phyloP scores from a whole-genome alignment of 768 basidiomycete genomes.

The Lactarius indigo region DNA sequence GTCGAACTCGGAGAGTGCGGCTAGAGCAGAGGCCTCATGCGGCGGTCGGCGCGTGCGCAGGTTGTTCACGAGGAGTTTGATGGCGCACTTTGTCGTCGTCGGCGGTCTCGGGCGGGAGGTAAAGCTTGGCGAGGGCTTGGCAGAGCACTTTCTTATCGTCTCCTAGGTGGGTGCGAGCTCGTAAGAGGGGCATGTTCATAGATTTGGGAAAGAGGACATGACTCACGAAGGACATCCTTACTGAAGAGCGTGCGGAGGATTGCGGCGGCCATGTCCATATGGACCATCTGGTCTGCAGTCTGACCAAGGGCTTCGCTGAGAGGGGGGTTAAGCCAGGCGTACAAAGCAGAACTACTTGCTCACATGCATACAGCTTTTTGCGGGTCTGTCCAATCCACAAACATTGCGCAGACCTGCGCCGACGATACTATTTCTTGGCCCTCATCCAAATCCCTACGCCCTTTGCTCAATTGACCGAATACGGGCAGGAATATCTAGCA shows the following conservation, averaged over 20 bases:
- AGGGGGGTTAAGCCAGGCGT: conserved; percentile 3
- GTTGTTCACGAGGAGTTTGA: conserved; percentile 60
- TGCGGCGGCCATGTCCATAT: conserved; percentile 54
- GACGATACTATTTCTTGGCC: conserved; percentile 71
- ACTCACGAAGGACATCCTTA: conserved; percentile 52
- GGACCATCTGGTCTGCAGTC: conserved; percentile 40
- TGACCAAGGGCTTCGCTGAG: conserved; percentile 42
- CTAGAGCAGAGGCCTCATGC: conserved; percentile 56
- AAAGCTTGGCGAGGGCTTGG: conserved; percentile 46
- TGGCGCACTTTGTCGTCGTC: conserved; percentile 56
- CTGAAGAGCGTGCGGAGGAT: conserved; percentile 49
- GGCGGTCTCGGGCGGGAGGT: conserved; percentile 68
- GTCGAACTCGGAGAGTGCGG: conserved; percentile 72
- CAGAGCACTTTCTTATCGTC: conserved; percentile 47
- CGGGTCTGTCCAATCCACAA: conserved; percentile 88
- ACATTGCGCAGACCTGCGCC: conserved; percentile 72
- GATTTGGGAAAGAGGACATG: too few relatives aligned
- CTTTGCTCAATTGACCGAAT: conserved; percentile 54
- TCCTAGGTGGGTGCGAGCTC: conserved; percentile 37
- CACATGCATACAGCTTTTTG: conserved; percentile 59
- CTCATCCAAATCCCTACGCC: conserved; percentile 65
- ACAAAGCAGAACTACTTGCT: conserved; percentile 31
- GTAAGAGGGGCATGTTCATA: neutral
- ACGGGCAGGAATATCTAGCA: conserved; percentile 66
- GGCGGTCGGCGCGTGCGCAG: conserved; percentile 58